phyloP scores from a whole-genome alignment of 177 flowering plant genomes.

The Vitis hybrid region DNA sequence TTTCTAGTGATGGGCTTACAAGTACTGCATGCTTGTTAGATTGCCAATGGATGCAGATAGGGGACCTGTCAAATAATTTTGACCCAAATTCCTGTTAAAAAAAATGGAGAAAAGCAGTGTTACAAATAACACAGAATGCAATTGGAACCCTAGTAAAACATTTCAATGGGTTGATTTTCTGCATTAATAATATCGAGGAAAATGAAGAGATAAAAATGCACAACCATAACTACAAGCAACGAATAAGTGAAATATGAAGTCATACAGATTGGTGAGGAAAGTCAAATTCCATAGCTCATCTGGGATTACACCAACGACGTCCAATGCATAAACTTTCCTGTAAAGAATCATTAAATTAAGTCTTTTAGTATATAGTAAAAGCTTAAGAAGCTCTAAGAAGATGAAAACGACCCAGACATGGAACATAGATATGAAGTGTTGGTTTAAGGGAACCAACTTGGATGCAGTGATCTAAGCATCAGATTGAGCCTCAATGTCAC shows the following conservation, averaged over 20 bases:
- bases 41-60: constrained; percentile 59
- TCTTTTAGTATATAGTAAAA: too few relatives aligned
- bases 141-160: not conserved
- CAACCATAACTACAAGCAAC: not conserved
- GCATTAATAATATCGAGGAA: too few relatives aligned
- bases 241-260: not conserved
- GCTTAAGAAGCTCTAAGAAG: too few relatives aligned
- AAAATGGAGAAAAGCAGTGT: not conserved
- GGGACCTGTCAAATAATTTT: constrained; percentile 66
- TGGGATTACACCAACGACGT: constrained; percentile 49
- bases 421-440: too few relatives aligned
- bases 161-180: too few relatives aligned
- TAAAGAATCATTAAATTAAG: not conserved
- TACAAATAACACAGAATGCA: not conserved
- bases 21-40: constrained; percentile 44
- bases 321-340: constrained; percentile 59
- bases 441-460: too few relatives aligned
- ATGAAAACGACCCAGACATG: too few relatives aligned
- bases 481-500: too few relatives aligned
- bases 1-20: constrained; percentile 32
- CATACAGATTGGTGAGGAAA: constrained; percentile 60
- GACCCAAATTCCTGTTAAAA: constrained; percentile 47
- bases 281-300: constrained; percentile 62
- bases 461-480: too few relatives aligned
- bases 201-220: too few relatives aligned